Base-by-base conservation (phyloP, 768 basidiomycete species). In the Russula sp. region DNA sequence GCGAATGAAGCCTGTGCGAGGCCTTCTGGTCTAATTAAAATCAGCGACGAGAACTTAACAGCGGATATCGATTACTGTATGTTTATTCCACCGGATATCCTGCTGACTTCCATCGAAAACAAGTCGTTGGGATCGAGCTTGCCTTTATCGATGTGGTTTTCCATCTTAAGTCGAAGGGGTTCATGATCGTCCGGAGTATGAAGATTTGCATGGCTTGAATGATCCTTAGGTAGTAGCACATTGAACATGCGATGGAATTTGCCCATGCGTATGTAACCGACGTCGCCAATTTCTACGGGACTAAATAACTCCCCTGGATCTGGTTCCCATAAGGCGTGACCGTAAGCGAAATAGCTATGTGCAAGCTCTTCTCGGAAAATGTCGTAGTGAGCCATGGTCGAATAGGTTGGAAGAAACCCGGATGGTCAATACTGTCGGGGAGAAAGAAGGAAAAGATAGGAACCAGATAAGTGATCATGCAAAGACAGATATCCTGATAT, bases 161-260 rank as follows among this genome's bases (percentile, higher is more conserved):
- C 2, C 29, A n/a, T 55, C 10, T 5, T 55, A 18, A 18, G 53
- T 43, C n/a, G 22, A 14, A 55, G 53, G 13, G 53, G 53, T 34
- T 20, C 32, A 32, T 55, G 53, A 18, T 34, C 2, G 6, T 18
- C 41, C 6, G 41, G 53, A 34, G 39, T 41, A 7, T 29, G 25
- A 10, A 18, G 34, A 14, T 7, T 55, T 13, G 22, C 38, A 22
- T 55, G 39, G 0, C 10, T 32, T 11, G 25, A 25, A n/a, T 55
- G 29, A n/a, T 43, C 25, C 5, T 5, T 5, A 18, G 53, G 41
- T 7, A 55, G 53, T n/a, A 55, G 41, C 10, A 5, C 39, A 34
- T 55, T 55, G 41, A 55, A 55, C 18, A 55, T 29, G 6, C 53
- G 53, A 32, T 55, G 53, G 18, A 55, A 55, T 43, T 38, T 39